Conservation (phyloP, 2,329 filamentous ascomycete genomes). For the Aspergillus alliaceus region DNA sequence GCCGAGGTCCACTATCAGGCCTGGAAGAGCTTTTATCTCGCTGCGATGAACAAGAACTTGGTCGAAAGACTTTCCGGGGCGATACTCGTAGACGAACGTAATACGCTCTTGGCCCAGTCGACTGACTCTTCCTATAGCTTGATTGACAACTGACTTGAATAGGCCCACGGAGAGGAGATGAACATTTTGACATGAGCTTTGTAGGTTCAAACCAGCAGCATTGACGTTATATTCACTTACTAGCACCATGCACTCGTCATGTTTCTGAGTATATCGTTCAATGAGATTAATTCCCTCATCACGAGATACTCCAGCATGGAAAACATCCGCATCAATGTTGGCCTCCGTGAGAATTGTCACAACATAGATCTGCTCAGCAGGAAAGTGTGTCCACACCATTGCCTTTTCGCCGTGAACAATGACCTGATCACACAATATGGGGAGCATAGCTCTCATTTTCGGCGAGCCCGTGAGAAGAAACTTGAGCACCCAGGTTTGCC, state of each 20-base stretch:
- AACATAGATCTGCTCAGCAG: not conserved
- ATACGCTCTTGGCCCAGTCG: not conserved
- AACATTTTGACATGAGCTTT: not conserved
- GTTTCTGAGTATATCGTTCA: not conserved
- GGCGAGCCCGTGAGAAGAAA: not conserved
- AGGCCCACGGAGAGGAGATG: not conserved
- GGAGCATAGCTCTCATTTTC: not conserved
- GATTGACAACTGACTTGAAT: not conserved
- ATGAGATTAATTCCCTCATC: not conserved
- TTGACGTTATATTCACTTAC: not conserved
- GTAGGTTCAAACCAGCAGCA: not conserved
- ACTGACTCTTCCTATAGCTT: not conserved
- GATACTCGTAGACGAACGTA: not conserved
- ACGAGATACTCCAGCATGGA: not conserved
- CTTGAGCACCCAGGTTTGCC: not conserved
- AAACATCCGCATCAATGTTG: not conserved
- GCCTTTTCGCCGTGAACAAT: not conserved
- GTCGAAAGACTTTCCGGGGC: not conserved
- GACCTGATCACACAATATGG: not conserved
- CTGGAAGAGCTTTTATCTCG: not conserved
- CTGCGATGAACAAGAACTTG: not conserved
- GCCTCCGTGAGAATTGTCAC: not conserved
- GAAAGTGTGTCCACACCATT: not conserved
- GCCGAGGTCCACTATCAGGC: not conserved
- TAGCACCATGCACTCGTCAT: not conserved